These are phyloP conservation scores for Auricularia auricula-judae DNA, from an alignment of 768 basidiomycete species.

Conservation along the genomic window DNA sequence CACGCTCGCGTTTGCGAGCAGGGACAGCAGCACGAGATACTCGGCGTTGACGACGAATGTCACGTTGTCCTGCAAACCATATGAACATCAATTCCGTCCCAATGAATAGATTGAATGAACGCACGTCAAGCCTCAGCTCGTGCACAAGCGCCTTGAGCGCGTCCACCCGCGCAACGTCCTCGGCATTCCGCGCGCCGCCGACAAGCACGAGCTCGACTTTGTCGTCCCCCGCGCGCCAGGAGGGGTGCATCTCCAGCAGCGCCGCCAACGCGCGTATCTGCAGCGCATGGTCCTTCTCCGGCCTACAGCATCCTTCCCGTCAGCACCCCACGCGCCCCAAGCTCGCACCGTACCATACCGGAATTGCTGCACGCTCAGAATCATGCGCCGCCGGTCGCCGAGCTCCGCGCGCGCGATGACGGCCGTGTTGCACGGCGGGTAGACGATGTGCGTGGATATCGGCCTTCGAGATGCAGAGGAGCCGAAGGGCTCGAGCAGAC, in stretches of 20 bases:
- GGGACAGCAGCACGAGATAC: constrained; percentile 55
- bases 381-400: constrained; percentile 43
- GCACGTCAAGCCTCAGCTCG: constrained; percentile 55
- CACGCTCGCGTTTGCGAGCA: constrained; percentile 66
- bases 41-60: constrained; percentile 77
- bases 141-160: constrained; percentile 45
- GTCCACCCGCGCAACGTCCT: constrained; percentile 60
- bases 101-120: constrained; percentile 8
- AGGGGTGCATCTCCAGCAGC: constrained; percentile 49
- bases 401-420: constrained; percentile 52
- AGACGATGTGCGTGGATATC: constrained; percentile 54
- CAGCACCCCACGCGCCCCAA: no score
- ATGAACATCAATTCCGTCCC: neutral
- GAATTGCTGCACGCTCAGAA: constrained; percentile 90
- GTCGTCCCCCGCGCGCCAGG: constrained; percentile 28
- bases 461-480: no score
- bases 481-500: constrained; percentile 3
- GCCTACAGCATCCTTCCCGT: constrained; percentile 30
- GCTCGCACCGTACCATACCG: constrained; percentile 35
- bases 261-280: constrained; percentile 63
- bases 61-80: constrained; percentile 42
- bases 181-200: constrained; percentile 75
- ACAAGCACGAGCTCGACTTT: constrained; percentile 59
- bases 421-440: constrained; percentile 85
- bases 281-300: constrained; percentile 85